Evolutionary conservation across 148 eudicot genomes (phyloP).

Genomic region (Silene conica): DNA sequence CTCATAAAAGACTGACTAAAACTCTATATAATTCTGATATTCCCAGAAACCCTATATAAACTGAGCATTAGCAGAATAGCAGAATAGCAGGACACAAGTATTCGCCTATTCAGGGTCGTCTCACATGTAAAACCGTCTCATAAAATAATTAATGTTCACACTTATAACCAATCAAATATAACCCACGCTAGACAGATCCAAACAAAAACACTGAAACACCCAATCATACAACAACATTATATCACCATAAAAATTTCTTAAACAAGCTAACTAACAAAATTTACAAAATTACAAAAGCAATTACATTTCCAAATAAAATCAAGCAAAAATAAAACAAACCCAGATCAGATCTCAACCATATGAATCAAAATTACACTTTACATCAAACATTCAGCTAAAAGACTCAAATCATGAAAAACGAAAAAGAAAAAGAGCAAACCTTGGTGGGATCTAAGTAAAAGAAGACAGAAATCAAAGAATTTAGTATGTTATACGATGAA

Average conservation of each 20-base stretch:
- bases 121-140: neutral
- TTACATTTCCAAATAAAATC: neutral
- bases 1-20: neutral
- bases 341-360: conserved; percentile 7
- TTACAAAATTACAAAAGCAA: no score
- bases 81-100: neutral
- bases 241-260: neutral
- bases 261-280: neutral
- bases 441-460: conserved; percentile 23
- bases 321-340: neutral
- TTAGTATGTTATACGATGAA: conserved; percentile 1
- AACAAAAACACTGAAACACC: neutral
- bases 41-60: no score
- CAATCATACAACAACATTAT: conserved; percentile 10
- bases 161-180: neutral
- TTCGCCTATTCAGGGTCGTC: neutral
- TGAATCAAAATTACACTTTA: neutral
- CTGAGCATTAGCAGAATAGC: no score
- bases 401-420: neutral
- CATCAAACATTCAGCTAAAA: neutral
- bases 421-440: conserved; percentile 14
- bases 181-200: conserved; percentile 8
- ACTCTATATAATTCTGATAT: neutral
- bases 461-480: neutral
- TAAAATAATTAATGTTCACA: neutral